Evolutionary conservation across 2,329 filamentous ascomycete species (phyloP), one percentile per base, ranked within the genome.

Genomic region (Aureobasidium sp.): DNA sequence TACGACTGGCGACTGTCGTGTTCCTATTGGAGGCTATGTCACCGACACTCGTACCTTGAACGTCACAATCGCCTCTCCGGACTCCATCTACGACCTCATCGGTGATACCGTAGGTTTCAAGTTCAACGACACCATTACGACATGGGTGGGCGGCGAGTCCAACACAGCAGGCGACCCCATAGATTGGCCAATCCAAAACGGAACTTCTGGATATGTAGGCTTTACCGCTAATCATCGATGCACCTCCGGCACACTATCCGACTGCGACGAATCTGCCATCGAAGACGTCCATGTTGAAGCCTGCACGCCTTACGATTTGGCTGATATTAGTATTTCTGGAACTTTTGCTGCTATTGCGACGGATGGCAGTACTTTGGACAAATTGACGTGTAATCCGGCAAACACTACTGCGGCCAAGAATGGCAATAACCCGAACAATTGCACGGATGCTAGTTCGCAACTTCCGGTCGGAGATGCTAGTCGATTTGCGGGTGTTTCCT

Each of bases 381-480:
- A n/a, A 2, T 21, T 59, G 25, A 49, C 34, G 10, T 59, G 55
- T 25, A 47, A 59, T 32, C 55, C 55, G 11, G 55, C 55, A 25
- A 59, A 59, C 27, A 48, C 32, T 11, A 59, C 55, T 10, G 25
- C 10, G 3, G 55, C 55, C 8, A 39, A 39, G 45, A 49, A 39
- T 32, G 55, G 44, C 13, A 47, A 55, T 6, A 21, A 55, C n/a
- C 14, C 51, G 3, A 8, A 3, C 21, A 32, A 5, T 21, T 41
- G 51, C 14, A 11, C 14, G 30, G 37, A 7, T 55, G 27, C 32
- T 21, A 34, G 37, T 34, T 34, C 30, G 9, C 48, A 50, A 25
- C 16, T 71, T 88, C 0, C 85, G 5, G 16, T 13, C 11, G 32
- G 34, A 16, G 49, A 84, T 0, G 55, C 66, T 0, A 81, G 5